Evolutionary conservation across 352 stramenopile species (phyloP).

Genomic region (Globisporangium spiculum): DNA sequence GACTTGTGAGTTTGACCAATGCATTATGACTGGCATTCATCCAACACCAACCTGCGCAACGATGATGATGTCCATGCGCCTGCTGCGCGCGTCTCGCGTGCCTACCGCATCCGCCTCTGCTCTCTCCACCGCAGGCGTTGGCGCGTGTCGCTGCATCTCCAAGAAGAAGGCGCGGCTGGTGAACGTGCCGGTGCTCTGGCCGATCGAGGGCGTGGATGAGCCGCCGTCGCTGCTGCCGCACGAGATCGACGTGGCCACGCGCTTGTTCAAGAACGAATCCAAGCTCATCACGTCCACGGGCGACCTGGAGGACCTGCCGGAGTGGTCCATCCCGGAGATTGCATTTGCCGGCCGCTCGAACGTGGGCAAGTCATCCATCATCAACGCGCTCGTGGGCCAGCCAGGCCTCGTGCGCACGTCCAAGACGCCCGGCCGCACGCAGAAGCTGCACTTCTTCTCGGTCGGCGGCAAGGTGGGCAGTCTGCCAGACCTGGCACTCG

Average conservation of each 20-base stretch:
- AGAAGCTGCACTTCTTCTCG: constrained; percentile 79
- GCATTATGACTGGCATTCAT: neutral
- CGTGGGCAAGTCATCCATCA: constrained; percentile 86
- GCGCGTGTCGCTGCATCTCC: constrained; percentile 18
- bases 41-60: neutral
- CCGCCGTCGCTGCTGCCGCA: constrained; percentile 51
- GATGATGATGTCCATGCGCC: neutral
- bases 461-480: constrained; percentile 72
- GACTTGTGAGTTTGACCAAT: no score
- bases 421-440: constrained; percentile 86
- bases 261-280: constrained; percentile 53
- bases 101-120: neutral
- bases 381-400: constrained; percentile 81
- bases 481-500: constrained; percentile 61
- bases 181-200: constrained; percentile 46
- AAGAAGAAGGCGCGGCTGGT: constrained; percentile 64
- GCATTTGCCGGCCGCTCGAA: constrained; percentile 87
- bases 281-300: constrained; percentile 67
- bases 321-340: constrained; percentile 74
- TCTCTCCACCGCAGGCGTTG: neutral
- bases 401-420: constrained; percentile 66
- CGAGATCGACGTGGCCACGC: constrained; percentile 57
- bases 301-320: constrained; percentile 55
- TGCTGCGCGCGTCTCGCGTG: neutral
- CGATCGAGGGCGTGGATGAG: constrained; percentile 53